Base-by-base conservation (phyloP, 192 early-diverging fungal genomes). In the Entomortierella lignicola region DNA sequence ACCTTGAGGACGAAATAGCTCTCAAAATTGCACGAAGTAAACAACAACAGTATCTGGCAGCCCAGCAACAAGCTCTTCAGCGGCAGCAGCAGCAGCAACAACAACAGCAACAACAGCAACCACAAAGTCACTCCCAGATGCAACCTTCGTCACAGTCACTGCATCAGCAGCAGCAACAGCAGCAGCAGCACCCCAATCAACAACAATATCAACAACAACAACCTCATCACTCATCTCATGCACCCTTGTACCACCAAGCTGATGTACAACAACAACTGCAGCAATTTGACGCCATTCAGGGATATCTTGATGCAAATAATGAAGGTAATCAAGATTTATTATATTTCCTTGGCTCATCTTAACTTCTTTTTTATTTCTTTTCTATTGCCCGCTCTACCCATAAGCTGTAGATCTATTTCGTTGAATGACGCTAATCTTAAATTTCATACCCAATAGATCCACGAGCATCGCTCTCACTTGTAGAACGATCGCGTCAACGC, bases 271-370 rank as follows among this genome's bases (percentile, higher is more conserved):
- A 58, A 25, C 63, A 66, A 18, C 25, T 74, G 72, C 72, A 74
- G 63, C 72, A 74, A 50, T 66, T 74, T 66, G 72, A 74, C 58
- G 72, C 72, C 63, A 74, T 74, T 51, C 72, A 74, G 18, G 63
- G 72, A 44, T 74, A 74, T 61, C 72, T 74, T 51, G 72, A 74
- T 65, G 71, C 47, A 31, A 66, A n/a, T 50, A 23, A 51, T 41
- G 64, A 74, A 62, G 69, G 69, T 62, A 69, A 25, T 27, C 13
- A 39, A 25, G 25, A 23, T 37, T 13, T 10, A 32, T 65, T 21
- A 15, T 37, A 10, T 10, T 37, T 7, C 34, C 34, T 37, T 37
- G 4, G 34, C 34, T 37, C 34, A 37, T 37, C 34, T 37, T n/a
- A n/a, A n/a, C 34, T 10, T 10, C 34, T 37, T 37, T 37, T 37